phyloP scores from a whole-genome alignment of 129 eudicot genomes.

The Chrysanthemum seticuspe region DNA sequence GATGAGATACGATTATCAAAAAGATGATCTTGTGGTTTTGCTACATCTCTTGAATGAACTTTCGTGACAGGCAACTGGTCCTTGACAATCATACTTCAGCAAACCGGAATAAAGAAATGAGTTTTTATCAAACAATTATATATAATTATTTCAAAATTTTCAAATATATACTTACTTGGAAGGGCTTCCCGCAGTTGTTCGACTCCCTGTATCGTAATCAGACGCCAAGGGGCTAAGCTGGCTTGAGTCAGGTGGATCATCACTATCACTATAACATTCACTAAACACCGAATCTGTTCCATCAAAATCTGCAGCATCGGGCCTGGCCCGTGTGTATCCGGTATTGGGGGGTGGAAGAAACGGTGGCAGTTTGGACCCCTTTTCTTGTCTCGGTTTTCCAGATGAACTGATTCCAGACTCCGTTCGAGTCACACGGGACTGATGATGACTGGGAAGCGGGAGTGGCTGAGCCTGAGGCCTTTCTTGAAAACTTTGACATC shows the following conservation, averaged over 20 bases:
- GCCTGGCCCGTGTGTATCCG: constrained; percentile 57
- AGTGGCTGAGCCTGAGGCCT: constrained; percentile 87
- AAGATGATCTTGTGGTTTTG: constrained; percentile 49
- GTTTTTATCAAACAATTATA: constrained; percentile 5
- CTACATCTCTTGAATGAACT: constrained; percentile 42
- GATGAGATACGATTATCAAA: constrained; percentile 46
- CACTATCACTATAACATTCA: constrained; percentile 84
- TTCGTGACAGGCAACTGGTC: constrained; percentile 49
- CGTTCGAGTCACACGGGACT: constrained; percentile 59
- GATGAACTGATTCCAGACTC: constrained; percentile 61
- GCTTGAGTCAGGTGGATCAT: constrained; percentile 83
- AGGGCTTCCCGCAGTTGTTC: constrained; percentile 83
- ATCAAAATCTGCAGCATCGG: constrained; percentile 70
- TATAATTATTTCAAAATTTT: not conserved
- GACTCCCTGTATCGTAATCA: constrained; percentile 69
- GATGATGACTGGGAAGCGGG: constrained; percentile 72
- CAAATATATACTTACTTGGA: constrained; percentile 55
- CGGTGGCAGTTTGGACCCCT: constrained; percentile 53
- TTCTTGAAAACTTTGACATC: constrained; percentile 94
- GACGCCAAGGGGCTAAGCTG: constrained; percentile 81
- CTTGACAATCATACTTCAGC: constrained; percentile 59
- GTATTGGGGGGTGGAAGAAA: constrained; percentile 67
- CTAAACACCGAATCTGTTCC: constrained; percentile 66
- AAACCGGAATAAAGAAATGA: constrained; percentile 18
- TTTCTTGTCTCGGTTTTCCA: constrained; percentile 55